A percentile compares a stretch with the other conserved stretches of the same genome.
phyloP scores from a whole-genome alignment of 2,329 filamentous ascomycete genomes.

The Calonectria honghensis region DNA sequence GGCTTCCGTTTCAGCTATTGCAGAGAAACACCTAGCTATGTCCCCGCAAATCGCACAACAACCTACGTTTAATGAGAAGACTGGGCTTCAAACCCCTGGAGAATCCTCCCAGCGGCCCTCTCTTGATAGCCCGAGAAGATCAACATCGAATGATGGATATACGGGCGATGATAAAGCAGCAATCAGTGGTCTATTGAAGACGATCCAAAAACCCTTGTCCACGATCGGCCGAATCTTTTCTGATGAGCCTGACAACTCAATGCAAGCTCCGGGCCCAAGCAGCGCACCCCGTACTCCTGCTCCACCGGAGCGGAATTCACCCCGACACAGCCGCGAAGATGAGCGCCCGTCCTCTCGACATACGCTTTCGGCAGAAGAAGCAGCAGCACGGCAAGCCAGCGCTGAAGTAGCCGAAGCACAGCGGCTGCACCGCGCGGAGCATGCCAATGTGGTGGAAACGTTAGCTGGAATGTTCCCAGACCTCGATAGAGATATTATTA shows the following conservation, averaged over 20 bases:
- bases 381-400: slow-evolving; percentile 91
- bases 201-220: slow-evolving; percentile 92
- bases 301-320: slow-evolving; percentile 57
- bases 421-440: slow-evolving; percentile 87
- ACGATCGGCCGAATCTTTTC: slow-evolving; percentile 97
- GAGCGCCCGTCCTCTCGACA: slow-evolving; percentile 62
- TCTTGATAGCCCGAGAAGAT: slow-evolving; percentile 70
- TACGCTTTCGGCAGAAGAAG: slow-evolving; percentile 84
- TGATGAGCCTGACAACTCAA: slow-evolving; percentile 72
- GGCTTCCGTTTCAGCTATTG: slow-evolving; percentile 94
- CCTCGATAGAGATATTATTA: slow-evolving; percentile 94
- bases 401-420: slow-evolving; percentile 92
- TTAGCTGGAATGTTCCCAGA: slow-evolving; percentile 97
- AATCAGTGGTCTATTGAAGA: slow-evolving; percentile 88
- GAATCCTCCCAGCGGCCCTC: slow-evolving; percentile 64
- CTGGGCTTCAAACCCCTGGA: slow-evolving; percentile 47
- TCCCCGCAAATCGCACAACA: slow-evolving; percentile 66
- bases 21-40: slow-evolving; percentile 84
- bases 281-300: slow-evolving; percentile 62
- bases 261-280: slow-evolving; percentile 54
- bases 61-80: slow-evolving; percentile 67
- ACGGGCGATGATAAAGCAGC: slow-evolving; percentile 83
- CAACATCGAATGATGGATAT: slow-evolving; percentile 73
- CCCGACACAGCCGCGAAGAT: slow-evolving; percentile 58
- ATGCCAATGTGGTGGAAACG: slow-evolving; percentile 94